Evolutionary conservation across 345 rosid genomes (phyloP), one percentile per base, ranked within the genome.

Genomic region (Gossypium raimondii): DNA sequence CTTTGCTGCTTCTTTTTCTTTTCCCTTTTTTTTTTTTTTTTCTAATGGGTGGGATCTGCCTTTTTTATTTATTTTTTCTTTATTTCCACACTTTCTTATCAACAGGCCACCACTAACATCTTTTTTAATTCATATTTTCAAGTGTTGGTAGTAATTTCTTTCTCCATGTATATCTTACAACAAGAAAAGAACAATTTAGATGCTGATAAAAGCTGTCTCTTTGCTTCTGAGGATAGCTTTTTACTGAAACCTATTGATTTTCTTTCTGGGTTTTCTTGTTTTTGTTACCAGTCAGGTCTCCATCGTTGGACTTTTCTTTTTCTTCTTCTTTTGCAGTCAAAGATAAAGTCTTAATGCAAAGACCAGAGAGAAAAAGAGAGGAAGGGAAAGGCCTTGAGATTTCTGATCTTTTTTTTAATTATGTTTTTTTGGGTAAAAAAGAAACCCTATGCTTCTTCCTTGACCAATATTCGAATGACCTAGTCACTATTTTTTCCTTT

Each of bases 231-330:
- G 78, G 73, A 59, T 69, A 68, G 38, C 24, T 67, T 48, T 48
- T 65, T 73, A 11, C 65, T 48, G 51, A 65, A 50, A 73, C 81
- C 61, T 22, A 41, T 74, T 72, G 24, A 68, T 75, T 68, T 82
- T 75, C 17, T 11, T 63, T 55, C 60, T 63, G 81, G 76, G 70
- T 34, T 63, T 79, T 77, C 61, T 75, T 77, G 82, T 74, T 80
- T 78, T 80, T 74, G 38, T 22, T 64, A 74, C 75, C 75, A 78
- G 90, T 75, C 84, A 84, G 69, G 89, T 89, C 90, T 82, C 86
- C 82, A 85, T 86, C 85, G 77, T 78, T 73, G 59, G 78, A 70
- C 78, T 24, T 79, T 83, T 76, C 74, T 52, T 80, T 83, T 78
- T 67, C 65, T 69, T 45, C 45, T 68, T 72, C 78, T 81, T 85